These are phyloP conservation scores for Lentinus tigrinus DNA, from an alignment of 768 basidiomycete species.

Conservation along the genomic window DNA sequence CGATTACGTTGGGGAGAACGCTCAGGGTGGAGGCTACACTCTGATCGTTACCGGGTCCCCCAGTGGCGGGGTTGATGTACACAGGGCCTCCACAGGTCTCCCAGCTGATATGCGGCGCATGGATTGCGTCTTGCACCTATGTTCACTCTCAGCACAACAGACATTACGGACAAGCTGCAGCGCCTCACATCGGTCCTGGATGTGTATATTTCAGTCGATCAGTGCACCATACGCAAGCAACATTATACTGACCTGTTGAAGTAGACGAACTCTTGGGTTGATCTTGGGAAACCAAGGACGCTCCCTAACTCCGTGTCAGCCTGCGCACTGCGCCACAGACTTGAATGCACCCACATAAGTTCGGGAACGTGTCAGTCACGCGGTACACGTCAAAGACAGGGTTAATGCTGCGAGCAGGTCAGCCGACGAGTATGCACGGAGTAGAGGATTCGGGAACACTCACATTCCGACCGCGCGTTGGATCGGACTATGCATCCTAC, in stretches of 20 bases:
- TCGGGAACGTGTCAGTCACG: slow-evolving; percentile 49
- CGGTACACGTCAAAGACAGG: slow-evolving; percentile 58
- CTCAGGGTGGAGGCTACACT: slow-evolving; percentile 33
- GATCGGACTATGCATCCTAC: slow-evolving; percentile 48
- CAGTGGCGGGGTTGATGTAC: slow-evolving; percentile 28
- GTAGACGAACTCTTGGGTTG: slow-evolving; percentile 54
- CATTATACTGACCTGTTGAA: slow-evolving; percentile 41
- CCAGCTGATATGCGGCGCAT: slow-evolving; percentile 37
- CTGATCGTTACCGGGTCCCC: slow-evolving; percentile 27
- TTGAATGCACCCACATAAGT: slow-evolving; percentile 3
- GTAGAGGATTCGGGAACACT: slow-evolving; percentile 18
- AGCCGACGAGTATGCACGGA: background rate
- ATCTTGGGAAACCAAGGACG: slow-evolving; percentile 71
- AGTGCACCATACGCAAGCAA: background rate
- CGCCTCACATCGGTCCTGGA: slow-evolving; percentile 36
- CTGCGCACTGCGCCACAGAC: background rate
- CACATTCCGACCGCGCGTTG: slow-evolving; percentile 49
- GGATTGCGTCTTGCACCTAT: slow-evolving; percentile 37
- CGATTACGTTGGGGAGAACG: slow-evolving; percentile 37
- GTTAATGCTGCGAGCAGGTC: slow-evolving; percentile 41
- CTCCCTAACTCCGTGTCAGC: slow-evolving; percentile 50
- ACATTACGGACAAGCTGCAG: too few species aligned
- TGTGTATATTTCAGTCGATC: background rate
- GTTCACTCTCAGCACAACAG: background rate
- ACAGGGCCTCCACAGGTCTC: slow-evolving; percentile 27